Conservation (phyloP, 2,329 filamentous ascomycete genomes). For the Didymellaceae sp. region DNA sequence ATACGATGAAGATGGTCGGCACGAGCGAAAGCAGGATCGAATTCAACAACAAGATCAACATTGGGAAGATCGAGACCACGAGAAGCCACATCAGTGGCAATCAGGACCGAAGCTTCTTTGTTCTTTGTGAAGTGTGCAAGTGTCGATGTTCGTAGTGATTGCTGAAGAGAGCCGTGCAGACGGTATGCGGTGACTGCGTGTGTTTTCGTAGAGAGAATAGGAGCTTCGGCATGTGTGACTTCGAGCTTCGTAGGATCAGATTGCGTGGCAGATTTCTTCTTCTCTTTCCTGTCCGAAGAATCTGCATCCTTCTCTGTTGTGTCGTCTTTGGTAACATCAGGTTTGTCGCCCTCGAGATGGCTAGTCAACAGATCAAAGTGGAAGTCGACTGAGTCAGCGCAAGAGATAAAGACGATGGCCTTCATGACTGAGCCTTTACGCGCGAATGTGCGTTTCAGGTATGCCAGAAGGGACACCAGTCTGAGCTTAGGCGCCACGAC, state of each 20-base stretch:
- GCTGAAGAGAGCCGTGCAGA: conserved; percentile 89
- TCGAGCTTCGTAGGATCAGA: conserved; percentile 50
- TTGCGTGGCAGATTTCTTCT: conserved; percentile 47
- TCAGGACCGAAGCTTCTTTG: conserved; percentile 77
- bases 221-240: conserved; percentile 70
- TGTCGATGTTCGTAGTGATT: conserved; percentile 85
- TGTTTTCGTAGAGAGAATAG: conserved; percentile 74
- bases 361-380: conserved; percentile 82
- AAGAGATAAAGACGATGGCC: conserved; percentile 94
- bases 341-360: conserved; percentile 38
- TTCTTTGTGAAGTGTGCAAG: conserved; percentile 79
- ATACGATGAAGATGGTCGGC: conserved; percentile 95
- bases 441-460: conserved; percentile 86
- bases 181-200: conserved; percentile 83
- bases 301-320: conserved; percentile 33
- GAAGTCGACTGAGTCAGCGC: conserved; percentile 95
- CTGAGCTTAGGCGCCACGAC: conserved; percentile 89
- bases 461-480: conserved; percentile 82
- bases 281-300: conserved; percentile 23
- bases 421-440: conserved; percentile 94
- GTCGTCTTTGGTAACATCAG: conserved; percentile 30
- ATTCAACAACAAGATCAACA: conserved; percentile 93
- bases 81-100: conserved; percentile 95
- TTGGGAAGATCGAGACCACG: conserved; percentile 94
- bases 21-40: conserved; percentile 91